These are phyloP conservation scores for Melaleuca alternifolia DNA, from an alignment of 345 rosid genomes.

Conservation along the genomic window DNA sequence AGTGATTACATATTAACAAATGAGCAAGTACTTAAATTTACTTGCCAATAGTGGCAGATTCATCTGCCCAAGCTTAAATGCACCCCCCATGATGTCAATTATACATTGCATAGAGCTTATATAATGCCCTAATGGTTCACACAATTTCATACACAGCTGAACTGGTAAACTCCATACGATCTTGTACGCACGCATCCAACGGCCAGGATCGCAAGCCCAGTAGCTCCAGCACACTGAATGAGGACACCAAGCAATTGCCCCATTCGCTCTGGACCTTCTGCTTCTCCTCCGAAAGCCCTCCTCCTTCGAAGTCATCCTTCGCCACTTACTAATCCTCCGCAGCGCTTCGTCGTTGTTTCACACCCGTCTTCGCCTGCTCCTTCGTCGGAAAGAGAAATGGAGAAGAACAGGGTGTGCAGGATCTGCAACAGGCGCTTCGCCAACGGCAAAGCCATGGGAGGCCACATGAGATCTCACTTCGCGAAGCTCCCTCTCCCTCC, in stretches of 20 bases:
- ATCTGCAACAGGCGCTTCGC: conserved; percentile 45
- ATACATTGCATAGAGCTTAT: not conserved
- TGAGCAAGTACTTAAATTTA: not conserved
- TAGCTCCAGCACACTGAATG: not conserved
- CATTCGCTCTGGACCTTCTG: not conserved
- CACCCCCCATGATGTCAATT: not conserved
- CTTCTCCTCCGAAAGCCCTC: not conserved
- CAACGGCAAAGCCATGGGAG: conserved; percentile 67
- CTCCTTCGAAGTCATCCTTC: not conserved
- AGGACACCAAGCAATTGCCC: not conserved
- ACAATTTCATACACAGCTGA: not conserved
- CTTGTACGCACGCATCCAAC: not conserved
- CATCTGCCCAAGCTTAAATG: not conserved
- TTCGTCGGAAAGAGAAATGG: not conserved
- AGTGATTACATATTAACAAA: not conserved
- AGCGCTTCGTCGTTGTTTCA: not conserved
- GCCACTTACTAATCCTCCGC: not conserved
- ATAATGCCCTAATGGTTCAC: not conserved
- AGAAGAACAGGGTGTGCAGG: conserved; percentile 21
- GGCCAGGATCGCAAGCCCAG: not conserved
- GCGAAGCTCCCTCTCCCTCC: conserved; percentile 34
- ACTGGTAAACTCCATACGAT: not conserved
- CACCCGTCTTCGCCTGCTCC: not conserved
- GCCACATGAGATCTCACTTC: conserved; percentile 58
- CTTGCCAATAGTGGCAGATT: not conserved